These are phyloP conservation scores for Suhomyces bokatorum DNA, from an alignment of 1,139 yeast species.

Conservation along the genomic window DNA sequence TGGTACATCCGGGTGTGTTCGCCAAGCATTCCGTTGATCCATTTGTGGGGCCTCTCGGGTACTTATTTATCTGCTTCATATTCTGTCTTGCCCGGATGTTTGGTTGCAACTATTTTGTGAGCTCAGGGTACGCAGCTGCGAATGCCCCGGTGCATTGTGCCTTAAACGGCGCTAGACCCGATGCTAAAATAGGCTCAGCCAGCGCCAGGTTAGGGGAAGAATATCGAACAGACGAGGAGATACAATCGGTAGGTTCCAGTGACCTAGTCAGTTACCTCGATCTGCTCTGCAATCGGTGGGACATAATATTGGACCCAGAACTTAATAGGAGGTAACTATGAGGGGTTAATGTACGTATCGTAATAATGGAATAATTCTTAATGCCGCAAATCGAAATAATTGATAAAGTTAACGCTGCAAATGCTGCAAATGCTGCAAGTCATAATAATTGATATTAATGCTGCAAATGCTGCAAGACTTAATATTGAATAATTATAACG, in stretches of 20 bases:
- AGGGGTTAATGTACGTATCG: background rate
- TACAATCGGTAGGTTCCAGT: conserved; percentile 7
- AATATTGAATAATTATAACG: no score
- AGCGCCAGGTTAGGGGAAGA: conserved; percentile 63
- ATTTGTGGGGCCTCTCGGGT: conserved; percentile 71
- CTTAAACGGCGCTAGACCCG: conserved; percentile 44
- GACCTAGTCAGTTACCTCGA: conserved; percentile 10
- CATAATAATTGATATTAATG: no score
- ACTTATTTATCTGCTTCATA: conserved; percentile 77
- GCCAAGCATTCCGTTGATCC: conserved; percentile 79
- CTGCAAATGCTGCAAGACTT: no score
- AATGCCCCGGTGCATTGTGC: conserved; percentile 64
- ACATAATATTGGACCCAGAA: conserved; percentile 1
- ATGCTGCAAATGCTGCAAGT: no score
- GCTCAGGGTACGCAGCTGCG: conserved; percentile 86
- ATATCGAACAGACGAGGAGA: conserved; percentile 3
- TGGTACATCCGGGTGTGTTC: conserved; percentile 94
- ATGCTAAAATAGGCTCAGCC: conserved; percentile 75
- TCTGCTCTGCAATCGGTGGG: conserved; percentile 8
- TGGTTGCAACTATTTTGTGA: conserved; percentile 88
- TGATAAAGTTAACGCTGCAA: no score
- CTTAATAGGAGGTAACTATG: background rate
- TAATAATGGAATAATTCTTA: background rate
- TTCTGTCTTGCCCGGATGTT: conserved; percentile 78
- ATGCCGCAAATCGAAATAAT: no score